Evolutionary conservation across 106 monocot species (phyloP).

Genomic region (Acorus calamus): DNA sequence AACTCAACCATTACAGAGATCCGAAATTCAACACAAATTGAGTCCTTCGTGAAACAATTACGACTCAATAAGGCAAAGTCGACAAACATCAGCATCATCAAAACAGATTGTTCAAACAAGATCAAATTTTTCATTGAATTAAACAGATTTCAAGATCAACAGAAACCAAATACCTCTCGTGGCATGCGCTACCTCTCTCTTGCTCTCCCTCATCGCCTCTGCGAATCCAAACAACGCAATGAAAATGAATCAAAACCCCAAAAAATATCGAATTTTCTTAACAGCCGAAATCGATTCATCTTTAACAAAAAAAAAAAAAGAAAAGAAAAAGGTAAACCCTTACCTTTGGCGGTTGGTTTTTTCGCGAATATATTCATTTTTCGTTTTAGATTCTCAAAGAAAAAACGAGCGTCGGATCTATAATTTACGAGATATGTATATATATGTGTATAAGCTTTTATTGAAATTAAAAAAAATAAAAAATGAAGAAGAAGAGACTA

Average conservation of each 20-base stretch:
- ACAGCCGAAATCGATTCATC: not conserved
- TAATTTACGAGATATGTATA: no score
- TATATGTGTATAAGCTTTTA: no score
- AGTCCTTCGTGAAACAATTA: no score
- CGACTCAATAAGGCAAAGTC: no score
- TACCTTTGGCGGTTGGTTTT: conserved; percentile 34
- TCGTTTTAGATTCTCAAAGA: no score
- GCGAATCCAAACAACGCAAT: not conserved
- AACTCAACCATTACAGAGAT: no score
- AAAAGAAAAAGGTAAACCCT: not conserved
- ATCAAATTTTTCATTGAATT: not conserved
- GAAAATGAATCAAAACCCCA: not conserved
- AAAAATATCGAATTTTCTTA: not conserved
- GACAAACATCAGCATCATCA: not conserved
- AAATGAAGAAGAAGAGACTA: no score
- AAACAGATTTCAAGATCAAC: not conserved
- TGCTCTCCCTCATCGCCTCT: conserved; percentile 45
- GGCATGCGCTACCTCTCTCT: conserved; percentile 42
- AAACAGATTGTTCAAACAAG: not conserved
- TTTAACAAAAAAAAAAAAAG: not conserved
- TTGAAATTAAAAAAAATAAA: no score
- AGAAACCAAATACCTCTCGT: conserved; percentile 32
- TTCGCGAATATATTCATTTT: conserved; percentile 34
- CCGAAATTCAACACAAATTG: no score
- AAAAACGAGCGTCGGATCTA: no score